Evolutionary conservation across 2,329 filamentous ascomycete species (phyloP), one percentile per base, ranked within the genome.

Genomic region (Dactylellina leptospora): DNA sequence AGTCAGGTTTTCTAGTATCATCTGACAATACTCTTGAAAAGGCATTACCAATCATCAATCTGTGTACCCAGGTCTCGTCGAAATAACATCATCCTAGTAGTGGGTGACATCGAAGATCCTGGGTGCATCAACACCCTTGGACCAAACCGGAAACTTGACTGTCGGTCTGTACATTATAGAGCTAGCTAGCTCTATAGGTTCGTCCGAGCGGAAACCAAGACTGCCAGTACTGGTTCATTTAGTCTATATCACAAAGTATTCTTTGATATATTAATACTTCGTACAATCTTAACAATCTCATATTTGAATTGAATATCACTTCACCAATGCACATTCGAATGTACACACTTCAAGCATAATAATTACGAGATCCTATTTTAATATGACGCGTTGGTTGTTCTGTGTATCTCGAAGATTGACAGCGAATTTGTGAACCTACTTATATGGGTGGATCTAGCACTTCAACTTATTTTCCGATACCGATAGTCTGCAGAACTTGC

Each of bases 41-140:
- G 36, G 18, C 36, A n/a, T n/a, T n/a, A n/a, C n/a, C n/a, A n/a
- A n/a, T n/a, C n/a, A n/a, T n/a, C n/a, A n/a, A n/a, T n/a, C n/a
- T n/a, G n/a, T n/a, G n/a, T n/a, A n/a, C n/a, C n/a, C n/a, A 16
- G 36, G 1, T 16, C 18, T 40, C 18, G 13, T 11, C 36, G 36
- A 44, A 62, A 53, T 50, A 23, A 4, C 42, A n/a, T 48, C 25
- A 63, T 56, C 64, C 66, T 51, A 20, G 51, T 28, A n/a, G 45
- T 71, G 66, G 63, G 66, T 71, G 51, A 71, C 66, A 71, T 71
- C 55, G 58, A 58, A 16, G 51, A 59, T 53, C 36, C 58, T 51
- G 20, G 50, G 48, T 71, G 66, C 66, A 71, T 50, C 50, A 53
- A 22, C 38, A 40, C 56, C 64, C 58, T 62, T 63, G 66, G 44